phyloP scores from a whole-genome alignment of 805 yeast genomes.

The Ogataea saltuana region DNA sequence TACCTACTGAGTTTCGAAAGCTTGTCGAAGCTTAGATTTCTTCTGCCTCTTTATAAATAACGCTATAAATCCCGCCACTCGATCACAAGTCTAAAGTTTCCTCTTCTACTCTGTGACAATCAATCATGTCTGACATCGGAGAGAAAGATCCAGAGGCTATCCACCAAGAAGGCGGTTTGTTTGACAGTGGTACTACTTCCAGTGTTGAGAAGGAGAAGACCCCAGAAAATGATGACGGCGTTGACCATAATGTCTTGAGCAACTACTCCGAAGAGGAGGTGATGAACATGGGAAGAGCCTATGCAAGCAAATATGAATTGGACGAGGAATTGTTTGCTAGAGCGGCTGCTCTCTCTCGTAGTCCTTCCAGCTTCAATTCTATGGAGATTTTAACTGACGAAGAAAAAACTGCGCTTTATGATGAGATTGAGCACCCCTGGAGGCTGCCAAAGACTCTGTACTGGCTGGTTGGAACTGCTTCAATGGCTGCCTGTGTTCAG shows the following conservation, averaged over 20 bases:
- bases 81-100: too few relatives aligned
- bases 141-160: slow-evolving; percentile 1
- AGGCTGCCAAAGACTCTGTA: slow-evolving; percentile 47
- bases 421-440: slow-evolving; percentile 51
- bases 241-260: slow-evolving; percentile 47
- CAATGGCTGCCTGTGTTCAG: slow-evolving; percentile 77
- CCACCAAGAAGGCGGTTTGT: slow-evolving; percentile 17
- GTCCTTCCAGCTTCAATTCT: slow-evolving; percentile 54
- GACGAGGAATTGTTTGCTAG: slow-evolving; percentile 61
- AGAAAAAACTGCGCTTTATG: slow-evolving; percentile 52
- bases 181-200: slow-evolving; percentile 15
- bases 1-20: too few relatives aligned
- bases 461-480: slow-evolving; percentile 61
- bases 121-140: slow-evolving; percentile 12
- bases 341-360: slow-evolving; percentile 68
- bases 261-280: slow-evolving; percentile 64
- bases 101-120: background rate
- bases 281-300: slow-evolving; percentile 67
- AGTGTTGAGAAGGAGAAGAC: slow-evolving; percentile 9
- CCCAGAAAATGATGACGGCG: slow-evolving; percentile 9
- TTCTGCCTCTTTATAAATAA: background rate
- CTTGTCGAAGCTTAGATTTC: too few relatives aligned
- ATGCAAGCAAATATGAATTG: slow-evolving; percentile 55
- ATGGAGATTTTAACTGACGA: slow-evolving; percentile 56
- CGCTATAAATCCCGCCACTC: too few relatives aligned